Evolutionary conservation across 192 early-diverging fungal genomes (phyloP).

Genomic region (Rhizophagus prolifer): DNA sequence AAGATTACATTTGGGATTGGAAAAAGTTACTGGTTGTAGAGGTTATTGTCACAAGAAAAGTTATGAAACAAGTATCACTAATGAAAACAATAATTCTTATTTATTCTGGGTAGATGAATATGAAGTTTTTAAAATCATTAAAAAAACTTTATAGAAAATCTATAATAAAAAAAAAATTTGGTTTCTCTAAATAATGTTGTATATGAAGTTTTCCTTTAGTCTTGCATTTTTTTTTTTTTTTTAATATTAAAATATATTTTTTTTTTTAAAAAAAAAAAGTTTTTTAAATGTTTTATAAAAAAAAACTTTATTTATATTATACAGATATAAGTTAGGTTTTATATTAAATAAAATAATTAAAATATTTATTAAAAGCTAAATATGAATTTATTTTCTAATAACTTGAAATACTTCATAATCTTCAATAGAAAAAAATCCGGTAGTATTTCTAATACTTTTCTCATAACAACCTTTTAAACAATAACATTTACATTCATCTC

Average conservation of each 20-base stretch:
- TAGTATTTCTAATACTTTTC: not conserved
- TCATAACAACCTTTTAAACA: not conserved
- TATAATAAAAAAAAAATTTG: no score
- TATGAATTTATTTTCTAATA: not conserved
- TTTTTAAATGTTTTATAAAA: no score
- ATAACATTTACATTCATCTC: not conserved
- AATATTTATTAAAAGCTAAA: no score
- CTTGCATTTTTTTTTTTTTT: no score
- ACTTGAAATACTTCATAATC: constrained; percentile 17
- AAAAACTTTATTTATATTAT: no score
- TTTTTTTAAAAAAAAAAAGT: no score
- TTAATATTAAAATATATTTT: no score
- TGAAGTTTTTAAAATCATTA: not conserved
- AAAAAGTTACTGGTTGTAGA: not conserved
- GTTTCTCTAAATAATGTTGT: no score
- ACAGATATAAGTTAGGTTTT: no score
- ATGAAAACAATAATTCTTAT: no score
- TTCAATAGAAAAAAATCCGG: not conserved
- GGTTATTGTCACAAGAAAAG: not conserved
- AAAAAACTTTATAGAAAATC: not conserved
- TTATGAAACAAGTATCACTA: not conserved
- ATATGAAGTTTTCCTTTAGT: no score
- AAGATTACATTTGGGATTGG: not conserved
- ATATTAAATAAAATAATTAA: no score
- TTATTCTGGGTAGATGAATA: not conserved